phyloP scores from a whole-genome alignment of 2,329 filamentous ascomycete genomes.

The Cordyceps fumosorosea region DNA sequence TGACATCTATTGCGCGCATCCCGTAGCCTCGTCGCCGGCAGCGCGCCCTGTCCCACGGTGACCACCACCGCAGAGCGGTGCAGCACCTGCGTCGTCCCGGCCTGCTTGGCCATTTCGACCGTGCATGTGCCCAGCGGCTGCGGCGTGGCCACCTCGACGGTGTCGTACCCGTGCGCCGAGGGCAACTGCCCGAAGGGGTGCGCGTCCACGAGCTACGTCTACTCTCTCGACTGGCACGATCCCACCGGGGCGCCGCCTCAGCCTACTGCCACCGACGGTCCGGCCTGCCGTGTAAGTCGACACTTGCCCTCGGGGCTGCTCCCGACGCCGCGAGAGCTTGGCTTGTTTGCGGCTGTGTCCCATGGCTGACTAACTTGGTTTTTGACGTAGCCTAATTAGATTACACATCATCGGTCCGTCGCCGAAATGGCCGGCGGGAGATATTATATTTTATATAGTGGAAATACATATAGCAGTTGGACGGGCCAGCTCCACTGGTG shows the following conservation, averaged over 20 bases:
- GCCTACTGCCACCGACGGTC: conserved; percentile 6
- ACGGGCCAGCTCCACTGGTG: too few species aligned
- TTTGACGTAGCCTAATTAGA: too few species aligned
- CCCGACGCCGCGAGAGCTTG: too few species aligned
- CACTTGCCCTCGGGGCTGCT: not conserved
- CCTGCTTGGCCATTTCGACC: conserved; percentile 26
- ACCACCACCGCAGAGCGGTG: conserved; percentile 27
- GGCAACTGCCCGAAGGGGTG: conserved; percentile 20
- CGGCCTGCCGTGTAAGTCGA: conserved; percentile 2
- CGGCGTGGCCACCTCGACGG: conserved; percentile 23
- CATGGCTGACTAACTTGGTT: too few species aligned
- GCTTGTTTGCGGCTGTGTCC: too few species aligned
- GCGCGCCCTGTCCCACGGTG: conserved; percentile 26
- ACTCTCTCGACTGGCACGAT: conserved; percentile 7
- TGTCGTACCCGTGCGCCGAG: conserved; percentile 19
- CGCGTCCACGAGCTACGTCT: conserved; percentile 19
- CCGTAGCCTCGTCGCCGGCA: not conserved
- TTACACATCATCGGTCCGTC: too few species aligned
- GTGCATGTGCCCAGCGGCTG: conserved; percentile 26
- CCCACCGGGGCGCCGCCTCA: conserved; percentile 1
- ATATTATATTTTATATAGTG: too few species aligned
- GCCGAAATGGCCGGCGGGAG: too few species aligned
- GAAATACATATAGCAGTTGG: too few species aligned
- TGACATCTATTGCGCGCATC: not conserved
- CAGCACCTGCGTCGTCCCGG: conserved; percentile 25